Evolutionary conservation across 1,284 basidiomycete genomes (phyloP).

Genomic region (Cutaneotrichosporon sp.): DNA sequence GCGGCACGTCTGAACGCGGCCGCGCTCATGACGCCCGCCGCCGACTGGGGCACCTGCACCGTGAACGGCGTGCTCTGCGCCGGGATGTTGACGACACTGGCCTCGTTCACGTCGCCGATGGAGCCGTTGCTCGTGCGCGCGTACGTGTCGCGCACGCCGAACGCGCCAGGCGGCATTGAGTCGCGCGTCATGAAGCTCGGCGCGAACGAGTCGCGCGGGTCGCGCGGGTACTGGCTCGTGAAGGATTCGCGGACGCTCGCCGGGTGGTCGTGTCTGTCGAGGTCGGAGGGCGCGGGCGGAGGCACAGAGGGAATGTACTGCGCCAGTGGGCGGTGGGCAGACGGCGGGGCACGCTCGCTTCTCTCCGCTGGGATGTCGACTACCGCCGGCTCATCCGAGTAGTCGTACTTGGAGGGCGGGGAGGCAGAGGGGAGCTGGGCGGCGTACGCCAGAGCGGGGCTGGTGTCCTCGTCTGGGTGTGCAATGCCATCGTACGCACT

Average conservation of each 20-base stretch:
- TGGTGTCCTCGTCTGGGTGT: background rate
- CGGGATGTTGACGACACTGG: slow-evolving; percentile 7
- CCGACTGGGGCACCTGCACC: background rate
- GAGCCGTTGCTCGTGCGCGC: slow-evolving; percentile 6
- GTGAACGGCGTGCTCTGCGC: background rate
- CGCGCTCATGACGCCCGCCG: slow-evolving; percentile 6
- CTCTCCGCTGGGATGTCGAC: slow-evolving; percentile 15
- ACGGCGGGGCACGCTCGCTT: too few species aligned
- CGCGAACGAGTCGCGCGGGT: slow-evolving; percentile 5
- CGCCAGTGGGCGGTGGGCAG: background rate
- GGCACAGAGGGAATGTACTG: slow-evolving; percentile 9
- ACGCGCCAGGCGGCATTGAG: background rate
- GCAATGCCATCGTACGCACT: slow-evolving; percentile 7
- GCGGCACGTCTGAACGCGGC: slow-evolving; percentile 11
- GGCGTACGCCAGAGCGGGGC: background rate
- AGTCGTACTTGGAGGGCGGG: background rate
- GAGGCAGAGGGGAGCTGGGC: background rate
- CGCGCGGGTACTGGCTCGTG: slow-evolving; percentile 5
- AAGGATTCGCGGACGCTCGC: slow-evolving; percentile 10
- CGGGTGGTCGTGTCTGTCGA: slow-evolving; percentile 6
- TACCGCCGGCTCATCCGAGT: slow-evolving; percentile 7
- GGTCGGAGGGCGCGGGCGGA: slow-evolving; percentile 8
- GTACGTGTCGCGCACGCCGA: background rate
- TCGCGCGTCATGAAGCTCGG: slow-evolving; percentile 5
- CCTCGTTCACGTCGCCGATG: background rate